These are phyloP conservation scores for Flaveria linearis DNA, from an alignment of 129 eudicot genomes.

Conservation along the genomic window DNA sequence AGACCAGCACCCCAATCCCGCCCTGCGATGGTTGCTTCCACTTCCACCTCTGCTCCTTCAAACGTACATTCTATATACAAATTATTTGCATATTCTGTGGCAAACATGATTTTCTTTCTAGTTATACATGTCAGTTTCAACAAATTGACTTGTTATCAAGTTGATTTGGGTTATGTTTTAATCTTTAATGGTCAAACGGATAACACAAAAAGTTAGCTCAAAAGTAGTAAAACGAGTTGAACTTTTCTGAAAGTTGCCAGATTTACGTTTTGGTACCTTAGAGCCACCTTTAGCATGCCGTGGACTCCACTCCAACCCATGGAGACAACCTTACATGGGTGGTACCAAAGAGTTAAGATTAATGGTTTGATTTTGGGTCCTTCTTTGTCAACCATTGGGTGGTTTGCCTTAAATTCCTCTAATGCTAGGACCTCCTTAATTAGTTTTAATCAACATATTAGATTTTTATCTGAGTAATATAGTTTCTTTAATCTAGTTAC, in stretches of 20 bases:
- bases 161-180: not conserved
- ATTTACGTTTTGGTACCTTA: not conserved
- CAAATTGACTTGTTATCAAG: not conserved
- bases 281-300: not conserved
- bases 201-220: not conserved
- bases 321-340: not conserved
- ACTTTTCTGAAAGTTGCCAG: not conserved
- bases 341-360: not conserved
- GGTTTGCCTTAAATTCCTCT: not conserved
- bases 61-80: slow-evolving; percentile 35
- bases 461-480: not conserved
- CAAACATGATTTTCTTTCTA: no score
- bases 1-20: slow-evolving; percentile 49
- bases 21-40: slow-evolving; percentile 40
- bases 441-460: not conserved
- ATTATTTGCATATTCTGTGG: not conserved
- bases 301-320: not conserved
- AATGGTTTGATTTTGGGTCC: not conserved
- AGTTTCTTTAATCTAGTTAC: no score
- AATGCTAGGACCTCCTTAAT: not conserved
- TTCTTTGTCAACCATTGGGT: not conserved
- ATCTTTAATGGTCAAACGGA: not conserved
- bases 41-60: slow-evolving; percentile 59
- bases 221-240: not conserved
- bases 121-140: no score